These are phyloP conservation scores for Endogone sp. DNA, from an alignment of 192 early-diverging fungal species.

Conservation along the genomic window DNA sequence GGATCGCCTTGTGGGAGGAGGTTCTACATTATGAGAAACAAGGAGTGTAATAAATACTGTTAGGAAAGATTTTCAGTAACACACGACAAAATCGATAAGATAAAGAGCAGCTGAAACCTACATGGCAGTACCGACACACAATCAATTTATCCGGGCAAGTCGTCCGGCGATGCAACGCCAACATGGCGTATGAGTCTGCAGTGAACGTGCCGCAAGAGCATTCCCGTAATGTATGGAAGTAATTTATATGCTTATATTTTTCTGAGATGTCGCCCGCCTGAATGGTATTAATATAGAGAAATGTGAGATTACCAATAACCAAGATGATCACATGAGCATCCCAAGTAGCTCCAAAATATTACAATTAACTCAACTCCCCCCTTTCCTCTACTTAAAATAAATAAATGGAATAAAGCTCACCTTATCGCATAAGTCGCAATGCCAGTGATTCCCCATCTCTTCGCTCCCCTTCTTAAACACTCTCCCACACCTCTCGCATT, in stretches of 20 bases:
- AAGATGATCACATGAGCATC: not conserved
- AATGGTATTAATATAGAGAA: not conserved
- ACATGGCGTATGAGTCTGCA: slow-evolving; percentile 32
- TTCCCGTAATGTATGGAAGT: slow-evolving; percentile 51
- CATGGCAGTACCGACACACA: slow-evolving; percentile 81
- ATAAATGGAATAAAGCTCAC: slow-evolving; percentile 6
- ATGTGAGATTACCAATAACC: not conserved
- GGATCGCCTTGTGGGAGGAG: slow-evolving; percentile 58
- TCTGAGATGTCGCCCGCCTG: slow-evolving; percentile 36
- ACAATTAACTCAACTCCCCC: not conserved
- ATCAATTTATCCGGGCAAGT: slow-evolving; percentile 71
- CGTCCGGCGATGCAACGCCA: slow-evolving; percentile 66
- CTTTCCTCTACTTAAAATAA: slow-evolving; percentile 1
- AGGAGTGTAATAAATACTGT: too few species aligned
- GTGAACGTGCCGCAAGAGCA: slow-evolving; percentile 58
- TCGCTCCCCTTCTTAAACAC: slow-evolving; percentile 60
- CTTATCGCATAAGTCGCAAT: slow-evolving; percentile 69
- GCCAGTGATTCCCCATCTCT: slow-evolving; percentile 73
- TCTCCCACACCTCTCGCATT: slow-evolving; percentile 59
- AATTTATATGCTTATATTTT: slow-evolving; percentile 62
- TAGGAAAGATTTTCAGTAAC: too few species aligned
- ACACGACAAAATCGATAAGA: too few species aligned
- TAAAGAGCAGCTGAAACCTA: slow-evolving; percentile 17
- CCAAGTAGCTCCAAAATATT: not conserved
- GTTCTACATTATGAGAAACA: slow-evolving; percentile 19